Conservation (phyloP, 176 grass and related monocot genomes). For the Avena eriantha region DNA sequence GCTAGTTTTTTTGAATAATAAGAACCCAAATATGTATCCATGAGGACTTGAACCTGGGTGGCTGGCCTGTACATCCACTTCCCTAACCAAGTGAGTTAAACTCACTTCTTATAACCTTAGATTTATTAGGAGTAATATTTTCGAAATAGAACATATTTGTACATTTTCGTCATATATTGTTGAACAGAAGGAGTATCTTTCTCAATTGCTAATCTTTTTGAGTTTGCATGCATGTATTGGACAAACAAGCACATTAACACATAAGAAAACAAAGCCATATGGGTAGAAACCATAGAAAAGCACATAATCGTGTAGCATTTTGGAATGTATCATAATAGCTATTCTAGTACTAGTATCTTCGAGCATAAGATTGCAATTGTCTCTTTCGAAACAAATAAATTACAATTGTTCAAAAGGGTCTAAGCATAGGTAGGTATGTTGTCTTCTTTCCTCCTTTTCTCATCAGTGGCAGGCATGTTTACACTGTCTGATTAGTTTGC, state of each 20-base stretch:
- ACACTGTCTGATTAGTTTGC: slow-evolving; percentile 51
- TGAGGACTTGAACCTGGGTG: too few relatives aligned
- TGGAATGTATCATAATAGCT: slow-evolving; percentile 57
- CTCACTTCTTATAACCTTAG: too few relatives aligned
- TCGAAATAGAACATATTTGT: too few relatives aligned
- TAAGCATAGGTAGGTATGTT: slow-evolving; percentile 40
- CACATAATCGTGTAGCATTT: slow-evolving; percentile 57
- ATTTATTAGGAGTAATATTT: not conserved
- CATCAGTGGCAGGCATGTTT: slow-evolving; percentile 62
- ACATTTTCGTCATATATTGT: not conserved
- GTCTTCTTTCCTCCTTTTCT: slow-evolving; percentile 28
- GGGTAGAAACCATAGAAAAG: not conserved
- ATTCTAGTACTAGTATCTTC: slow-evolving; percentile 46
- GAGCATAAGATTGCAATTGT: slow-evolving; percentile 26
- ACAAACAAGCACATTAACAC: slow-evolving; percentile 54
- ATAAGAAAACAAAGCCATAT: slow-evolving; percentile 32
- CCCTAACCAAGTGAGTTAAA: too few relatives aligned
- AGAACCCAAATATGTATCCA: too few relatives aligned
- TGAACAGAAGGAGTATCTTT: slow-evolving; percentile 2
- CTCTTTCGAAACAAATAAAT: not conserved
- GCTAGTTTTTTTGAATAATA: too few relatives aligned
- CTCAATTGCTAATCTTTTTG: slow-evolving; percentile 11
- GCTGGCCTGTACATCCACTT: too few relatives aligned
- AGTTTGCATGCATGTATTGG: slow-evolving; percentile 40
- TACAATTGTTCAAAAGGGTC: slow-evolving; percentile 44